Evolutionary conservation across 2,329 filamentous ascomycete species (phyloP).

Genomic region (Ophiostoma sp.): DNA sequence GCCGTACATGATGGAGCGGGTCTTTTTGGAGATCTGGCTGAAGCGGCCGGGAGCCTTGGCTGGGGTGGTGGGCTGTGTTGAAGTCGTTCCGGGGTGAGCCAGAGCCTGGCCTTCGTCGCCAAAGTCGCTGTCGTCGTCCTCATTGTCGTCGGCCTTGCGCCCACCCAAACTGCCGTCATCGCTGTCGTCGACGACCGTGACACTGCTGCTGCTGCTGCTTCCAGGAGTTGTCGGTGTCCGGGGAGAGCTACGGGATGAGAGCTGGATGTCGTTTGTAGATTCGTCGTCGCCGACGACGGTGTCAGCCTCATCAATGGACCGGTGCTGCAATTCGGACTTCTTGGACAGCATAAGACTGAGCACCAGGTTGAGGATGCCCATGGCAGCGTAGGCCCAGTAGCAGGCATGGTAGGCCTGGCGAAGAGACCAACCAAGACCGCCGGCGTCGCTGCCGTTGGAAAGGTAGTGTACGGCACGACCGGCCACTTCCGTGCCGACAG

Average conservation of each 20-base stretch:
- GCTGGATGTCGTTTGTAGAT: slow-evolving; percentile 26
- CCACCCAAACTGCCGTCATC: background rate
- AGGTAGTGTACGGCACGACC: slow-evolving; percentile 54
- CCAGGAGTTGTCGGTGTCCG: background rate
- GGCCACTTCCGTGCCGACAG: slow-evolving; percentile 53
- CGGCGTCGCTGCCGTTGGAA: slow-evolving; percentile 35
- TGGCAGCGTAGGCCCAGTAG: slow-evolving; percentile 59
- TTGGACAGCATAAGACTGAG: slow-evolving; percentile 49
- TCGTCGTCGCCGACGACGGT: slow-evolving; percentile 27
- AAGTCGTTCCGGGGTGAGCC: slow-evolving; percentile 18
- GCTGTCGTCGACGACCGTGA: background rate
- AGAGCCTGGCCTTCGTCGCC: slow-evolving; percentile 25
- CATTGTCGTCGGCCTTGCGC: slow-evolving; percentile 32
- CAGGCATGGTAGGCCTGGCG: slow-evolving; percentile 56
- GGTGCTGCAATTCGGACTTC: slow-evolving; percentile 49
- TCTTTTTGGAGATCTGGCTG: slow-evolving; percentile 57
- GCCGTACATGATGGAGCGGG: slow-evolving; percentile 60
- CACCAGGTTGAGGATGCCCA: slow-evolving; percentile 54
- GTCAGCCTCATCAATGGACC: slow-evolving; percentile 33
- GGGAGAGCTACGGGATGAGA: slow-evolving; percentile 1
- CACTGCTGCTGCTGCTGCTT: slow-evolving; percentile 7
- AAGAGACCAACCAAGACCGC: slow-evolving; percentile 49
- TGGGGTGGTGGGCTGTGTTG: slow-evolving; percentile 28
- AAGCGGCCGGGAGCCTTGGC: slow-evolving; percentile 40
- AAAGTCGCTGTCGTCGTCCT: slow-evolving; percentile 27